Base-by-base conservation (phyloP, 73 alveolate species). In the Symbiodinium pilosum region DNA sequence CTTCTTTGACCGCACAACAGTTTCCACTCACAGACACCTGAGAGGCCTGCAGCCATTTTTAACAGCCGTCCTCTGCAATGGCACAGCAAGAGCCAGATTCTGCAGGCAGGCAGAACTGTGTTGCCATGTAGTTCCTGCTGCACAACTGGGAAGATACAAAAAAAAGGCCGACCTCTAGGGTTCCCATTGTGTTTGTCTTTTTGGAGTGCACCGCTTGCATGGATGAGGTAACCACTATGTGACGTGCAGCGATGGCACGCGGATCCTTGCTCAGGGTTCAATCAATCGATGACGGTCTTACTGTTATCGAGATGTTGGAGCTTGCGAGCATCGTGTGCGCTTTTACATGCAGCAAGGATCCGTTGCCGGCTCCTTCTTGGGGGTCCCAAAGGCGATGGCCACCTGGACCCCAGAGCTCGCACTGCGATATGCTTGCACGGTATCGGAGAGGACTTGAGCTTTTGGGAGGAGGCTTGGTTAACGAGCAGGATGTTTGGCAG, bases 351-450 rank as follows among this genome's bases (percentile, higher is more conserved):
- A n/a, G 44, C 43, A 32, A 91, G 97, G 97, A n/a, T 91, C 56
- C 97, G 97, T 52, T 91, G 97, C 77, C 97, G 97, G 26, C 43
- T 91, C 5, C 77, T 91, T 43, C 77, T 91, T 73, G 97, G 97
- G 56, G 97, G 97, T 16, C 88, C 88, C 26, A 3, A 52, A 28
- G 97, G 97, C 0, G 97, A 91, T 43, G 44, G 44, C 85, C 11
- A 24, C 81, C 38, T 91, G 42, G 97, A 91, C 32, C 97, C 97
- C 3, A 41, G 28, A 51, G 56, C 34, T 11, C 97, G 88, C 51
- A 43, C 77, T 52, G 97, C 97, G 40, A 68, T 91, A 32, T 91
- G 97, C 52, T 54, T 91, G 75, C 97, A 91, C 54, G 97, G 97
- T 26, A 69, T 91, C 81, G 97, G 97, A 24, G 97, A 68, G 36